These are phyloP conservation scores for Hemileia vastatrix DNA, from an alignment of 1,284 basidiomycete genomes.

Conservation along the genomic window DNA sequence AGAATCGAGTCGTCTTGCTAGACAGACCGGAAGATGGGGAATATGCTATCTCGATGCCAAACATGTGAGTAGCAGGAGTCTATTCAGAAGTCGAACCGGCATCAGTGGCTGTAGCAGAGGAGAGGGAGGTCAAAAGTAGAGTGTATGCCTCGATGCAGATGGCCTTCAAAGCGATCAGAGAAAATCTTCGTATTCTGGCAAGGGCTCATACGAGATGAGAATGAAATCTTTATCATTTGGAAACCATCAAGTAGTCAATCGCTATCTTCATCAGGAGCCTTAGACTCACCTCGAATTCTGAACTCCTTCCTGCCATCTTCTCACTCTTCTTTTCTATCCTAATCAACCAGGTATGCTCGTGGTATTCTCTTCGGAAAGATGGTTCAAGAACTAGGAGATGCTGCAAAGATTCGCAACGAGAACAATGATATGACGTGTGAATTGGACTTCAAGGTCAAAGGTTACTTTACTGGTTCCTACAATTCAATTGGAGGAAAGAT, in stretches of 20 bases:
- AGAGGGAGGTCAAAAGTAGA: no score
- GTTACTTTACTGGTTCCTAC: constrained; percentile 94
- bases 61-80: constrained; percentile 67
- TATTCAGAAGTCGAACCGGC: no score
- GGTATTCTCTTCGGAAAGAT: constrained; percentile 98
- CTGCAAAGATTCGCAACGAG: constrained; percentile 70
- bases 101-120: no score
- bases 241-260: no score
- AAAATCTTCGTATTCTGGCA: no score
- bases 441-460: constrained; percentile 97
- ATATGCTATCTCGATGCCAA: constrained; percentile 84
- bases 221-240: no score
- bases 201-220: no score
- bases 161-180: no score
- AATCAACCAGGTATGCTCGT: constrained; percentile 61
- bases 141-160: no score
- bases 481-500: constrained; percentile 78
- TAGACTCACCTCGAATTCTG: no score
- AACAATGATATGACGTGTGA: constrained; percentile 66
- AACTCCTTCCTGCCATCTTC: neutral
- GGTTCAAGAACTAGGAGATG: constrained; percentile 90
- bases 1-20: constrained; percentile 72
- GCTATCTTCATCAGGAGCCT: no score
- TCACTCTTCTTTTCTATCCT: neutral
- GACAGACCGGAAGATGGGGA: constrained; percentile 81